A percentile compares a stretch with the other conserved stretches of the same genome.
Conservation (phyloP, 2,329 filamentous ascomycete species). For the Gaeumannomyces sp. region DNA sequence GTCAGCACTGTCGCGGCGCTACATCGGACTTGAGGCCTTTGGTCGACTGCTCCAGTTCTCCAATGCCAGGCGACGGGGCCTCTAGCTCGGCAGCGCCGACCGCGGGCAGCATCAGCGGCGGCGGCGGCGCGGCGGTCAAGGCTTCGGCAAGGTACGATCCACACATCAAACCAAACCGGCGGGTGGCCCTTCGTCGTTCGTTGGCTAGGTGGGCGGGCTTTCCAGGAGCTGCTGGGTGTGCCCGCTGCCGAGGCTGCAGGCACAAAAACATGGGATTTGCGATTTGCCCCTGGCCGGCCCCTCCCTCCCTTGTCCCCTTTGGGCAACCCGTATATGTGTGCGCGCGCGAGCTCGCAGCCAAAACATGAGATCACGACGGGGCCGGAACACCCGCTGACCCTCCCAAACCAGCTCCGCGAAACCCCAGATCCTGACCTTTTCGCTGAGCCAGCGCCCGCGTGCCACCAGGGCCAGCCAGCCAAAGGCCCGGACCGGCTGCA, state of each 20-base stretch:
- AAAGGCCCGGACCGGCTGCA: constrained; percentile 21
- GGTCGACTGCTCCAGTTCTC: neutral
- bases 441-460: constrained; percentile 23
- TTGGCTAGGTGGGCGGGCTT: no score
- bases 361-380: neutral
- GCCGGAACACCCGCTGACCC: neutral
- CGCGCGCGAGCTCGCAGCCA: neutral
- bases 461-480: constrained; percentile 24
- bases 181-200: neutral
- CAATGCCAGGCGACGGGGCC: neutral
- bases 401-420: neutral
- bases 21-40: neutral
- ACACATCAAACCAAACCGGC: neutral
- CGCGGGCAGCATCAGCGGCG: no score
- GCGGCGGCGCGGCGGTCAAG: neutral
- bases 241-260: neutral
- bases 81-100: neutral
- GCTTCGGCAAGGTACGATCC: neutral
- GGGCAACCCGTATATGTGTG: neutral
- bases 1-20: neutral
- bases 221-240: neutral
- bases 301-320: neutral
- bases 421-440: constrained; percentile 23
- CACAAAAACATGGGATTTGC: neutral
- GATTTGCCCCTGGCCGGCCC: neutral